Base-by-base conservation (phyloP, 1,284 basidiomycete species). In the Heterobasidion occidentale region DNA sequence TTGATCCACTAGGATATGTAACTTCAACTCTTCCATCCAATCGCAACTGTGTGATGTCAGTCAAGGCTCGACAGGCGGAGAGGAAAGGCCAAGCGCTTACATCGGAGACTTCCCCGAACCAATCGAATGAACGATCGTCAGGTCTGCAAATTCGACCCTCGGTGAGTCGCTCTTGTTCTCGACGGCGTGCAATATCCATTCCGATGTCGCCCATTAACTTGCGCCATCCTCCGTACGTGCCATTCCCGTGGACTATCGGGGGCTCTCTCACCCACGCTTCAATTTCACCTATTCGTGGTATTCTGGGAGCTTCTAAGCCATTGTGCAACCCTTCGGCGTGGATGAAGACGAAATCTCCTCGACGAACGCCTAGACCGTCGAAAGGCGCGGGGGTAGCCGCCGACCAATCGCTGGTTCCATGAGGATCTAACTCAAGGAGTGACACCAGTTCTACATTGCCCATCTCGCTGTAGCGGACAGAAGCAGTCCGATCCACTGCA, bases 391-490 rank as follows among this genome's bases (percentile, higher is more conserved):
- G 67, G 55, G 72, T 68, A 44, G 75, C 65, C 9, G 71, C 70
- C 50, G 72, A 70, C 60, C 72, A 69, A 61, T 85, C 84, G 51
- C 76, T 75, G 17, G 74, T 73, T 34, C 91, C 91, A 63, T 90
- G 87, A 7, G 90, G 85, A 67, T 96, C 92, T 53, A 97, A 81
- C 71, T 98, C 94, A 36, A 98, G 78, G 14, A 91, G 78, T 44
- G 94, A 91, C 6, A 88, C 90, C 14, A 86, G 75, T 68, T 92
- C 88, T 55, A 74, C 72, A 48, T 67, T 68, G 36, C 72, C 72
- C n/a, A 75, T 78, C 62, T 82, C 81, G 35, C 73, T 68, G 63
- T 82, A 80, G 9, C 78, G 73, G 54, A 91, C 75, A 53, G 78
- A 75, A 7, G 89, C 89, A 7, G 86, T 88, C 55, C 92, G 77